Evolutionary conservation across 2,329 filamentous ascomycete species (phyloP).

Genomic region (Diaporthe vaccinii): DNA sequence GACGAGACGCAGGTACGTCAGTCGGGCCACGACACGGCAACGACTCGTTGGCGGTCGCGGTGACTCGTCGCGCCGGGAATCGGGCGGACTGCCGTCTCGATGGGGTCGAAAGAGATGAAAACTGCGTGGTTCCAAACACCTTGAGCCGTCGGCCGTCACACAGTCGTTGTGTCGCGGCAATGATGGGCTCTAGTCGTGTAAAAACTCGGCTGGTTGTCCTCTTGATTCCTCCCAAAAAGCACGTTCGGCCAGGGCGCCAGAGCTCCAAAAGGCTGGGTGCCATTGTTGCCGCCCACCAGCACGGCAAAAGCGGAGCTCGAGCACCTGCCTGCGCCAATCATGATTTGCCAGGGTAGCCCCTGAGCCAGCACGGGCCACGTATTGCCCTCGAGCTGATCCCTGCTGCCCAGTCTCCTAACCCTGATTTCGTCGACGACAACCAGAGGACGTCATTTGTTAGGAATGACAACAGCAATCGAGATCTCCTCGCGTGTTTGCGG

Average conservation of each 20-base stretch:
- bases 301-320: constrained; percentile 33
- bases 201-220: constrained; percentile 34
- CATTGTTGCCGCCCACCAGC: constrained; percentile 23
- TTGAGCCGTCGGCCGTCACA: constrained; percentile 28
- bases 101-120: neutral
- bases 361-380: constrained; percentile 31
- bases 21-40: constrained; percentile 29
- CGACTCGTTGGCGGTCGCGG: constrained; percentile 10
- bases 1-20: constrained; percentile 36
- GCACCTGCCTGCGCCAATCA: constrained; percentile 22
- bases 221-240: constrained; percentile 32
- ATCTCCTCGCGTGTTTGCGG: too few species aligned
- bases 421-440: neutral
- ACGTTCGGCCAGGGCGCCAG: constrained; percentile 27
- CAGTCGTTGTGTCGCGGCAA: constrained; percentile 23
- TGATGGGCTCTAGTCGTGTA: constrained; percentile 6
- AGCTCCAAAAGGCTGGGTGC: constrained; percentile 21
- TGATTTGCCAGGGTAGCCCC: constrained; percentile 28
- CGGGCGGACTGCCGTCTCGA: neutral
- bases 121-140: neutral
- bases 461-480: neutral
- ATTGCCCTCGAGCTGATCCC: constrained; percentile 13
- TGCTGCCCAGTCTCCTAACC: neutral
- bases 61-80: constrained; percentile 25
- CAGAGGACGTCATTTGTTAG: neutral